These are phyloP conservation scores for Henningerozyma blattae DNA, from an alignment of 805 yeast genomes.

Conservation along the genomic window DNA sequence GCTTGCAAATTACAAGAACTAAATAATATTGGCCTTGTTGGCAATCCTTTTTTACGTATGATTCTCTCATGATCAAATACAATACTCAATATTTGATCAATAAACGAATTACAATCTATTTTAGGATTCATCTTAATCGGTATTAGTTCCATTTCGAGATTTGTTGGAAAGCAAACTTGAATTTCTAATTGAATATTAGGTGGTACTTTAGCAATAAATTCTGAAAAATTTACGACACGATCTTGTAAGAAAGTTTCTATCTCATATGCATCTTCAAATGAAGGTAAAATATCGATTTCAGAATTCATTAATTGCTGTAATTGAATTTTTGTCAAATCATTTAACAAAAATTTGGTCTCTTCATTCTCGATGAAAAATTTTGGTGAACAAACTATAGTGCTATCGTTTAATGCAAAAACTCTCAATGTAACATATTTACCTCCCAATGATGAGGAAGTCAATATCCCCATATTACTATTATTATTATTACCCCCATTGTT, in stretches of 20 bases:
- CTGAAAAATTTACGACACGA: slow-evolving; percentile 47
- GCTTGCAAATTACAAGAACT: slow-evolving; percentile 78
- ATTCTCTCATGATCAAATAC: slow-evolving; percentile 67
- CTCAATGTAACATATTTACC: slow-evolving; percentile 67
- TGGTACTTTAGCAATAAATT: slow-evolving; percentile 44
- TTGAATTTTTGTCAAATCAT: slow-evolving; percentile 35
- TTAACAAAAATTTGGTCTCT: slow-evolving; percentile 44
- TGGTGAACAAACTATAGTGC: slow-evolving; percentile 77
- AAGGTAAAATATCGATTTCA: slow-evolving; percentile 13
- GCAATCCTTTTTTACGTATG: slow-evolving; percentile 27
- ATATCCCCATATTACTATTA: no score
- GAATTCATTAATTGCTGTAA: slow-evolving; percentile 22
- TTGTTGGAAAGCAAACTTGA: slow-evolving; percentile 68
- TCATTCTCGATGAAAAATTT: slow-evolving; percentile 42
- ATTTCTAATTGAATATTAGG: slow-evolving; percentile 53
- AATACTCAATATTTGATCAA: slow-evolving; percentile 58
- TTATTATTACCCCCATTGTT: no score
- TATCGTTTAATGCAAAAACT: slow-evolving; percentile 67
- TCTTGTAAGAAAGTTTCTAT: slow-evolving; percentile 20
- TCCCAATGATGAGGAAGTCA: slow-evolving; percentile 80
- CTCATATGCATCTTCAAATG: slow-evolving; percentile 14
- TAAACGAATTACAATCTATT: slow-evolving; percentile 54
- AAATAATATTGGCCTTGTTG: slow-evolving; percentile 59
- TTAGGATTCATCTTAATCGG: slow-evolving; percentile 32
- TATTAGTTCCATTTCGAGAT: slow-evolving; percentile 29